Base-by-base conservation (phyloP, 1,284 basidiomycete species). In the Ceratobasidium sp. region DNA sequence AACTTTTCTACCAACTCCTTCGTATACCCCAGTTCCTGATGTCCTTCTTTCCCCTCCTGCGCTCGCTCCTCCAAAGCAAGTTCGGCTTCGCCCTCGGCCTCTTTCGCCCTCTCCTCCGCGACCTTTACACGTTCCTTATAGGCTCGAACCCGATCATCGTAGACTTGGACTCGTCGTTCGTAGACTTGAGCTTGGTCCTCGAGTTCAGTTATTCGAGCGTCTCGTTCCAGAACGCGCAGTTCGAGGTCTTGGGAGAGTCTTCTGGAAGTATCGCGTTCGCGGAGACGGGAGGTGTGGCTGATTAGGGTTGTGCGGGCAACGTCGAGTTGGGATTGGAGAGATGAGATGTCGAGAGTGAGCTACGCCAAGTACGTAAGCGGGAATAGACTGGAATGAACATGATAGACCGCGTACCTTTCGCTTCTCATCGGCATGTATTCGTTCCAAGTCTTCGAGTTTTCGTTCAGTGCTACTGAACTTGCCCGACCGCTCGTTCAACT, bases 391-490 rank as follows among this genome's bases (percentile, higher is more conserved):
- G 77, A 26, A 75, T 77, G 70, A 39, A n/a, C 61, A 63, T 18
- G n/a, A 44, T 26, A 68, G 1, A 26, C 28, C 49, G 23, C 91
- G 82, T 82, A 93, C 93, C 58, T 86, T 79, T 86, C 88, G 91
- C 88, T 93, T 94, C 79, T 88, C 89, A 12, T 94, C 91, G 42
- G 87, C 84, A 81, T 93, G 92, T 33, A 92, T 83, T 77, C 85
- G 85, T 84, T 94, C 92, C 15, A 94, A 83, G 20, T 93, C 90
- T 51, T 93, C 91, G 0, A 94, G 87, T 81, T 91, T 92, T 80
- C 87, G 88, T 83, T 93, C 89, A 10, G 94, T 86, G n/a, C 76
- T 72, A 26, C 64, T 69, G 55, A 81, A 72, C 67, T 83, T 82
- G n/a, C 78, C 72, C 26, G 79, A 79, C 15, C 80, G 77, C 77